Conservation (phyloP, 768 basidiomycete genomes). For the Arthromyces matolae region DNA sequence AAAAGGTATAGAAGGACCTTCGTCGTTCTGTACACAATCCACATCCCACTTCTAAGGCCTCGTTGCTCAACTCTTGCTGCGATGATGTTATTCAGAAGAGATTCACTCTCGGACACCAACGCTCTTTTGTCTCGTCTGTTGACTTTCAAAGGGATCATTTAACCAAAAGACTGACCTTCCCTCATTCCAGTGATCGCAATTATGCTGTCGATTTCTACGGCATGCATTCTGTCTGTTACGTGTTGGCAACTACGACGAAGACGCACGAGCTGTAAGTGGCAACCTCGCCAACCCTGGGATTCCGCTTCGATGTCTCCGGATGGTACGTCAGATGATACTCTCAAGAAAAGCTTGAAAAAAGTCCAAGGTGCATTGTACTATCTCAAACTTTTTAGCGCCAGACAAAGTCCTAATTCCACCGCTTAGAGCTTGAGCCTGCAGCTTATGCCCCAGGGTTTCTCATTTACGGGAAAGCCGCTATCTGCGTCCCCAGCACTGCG, state of each 20-base stretch:
- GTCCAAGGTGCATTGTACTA: too few species aligned
- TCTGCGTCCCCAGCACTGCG: too few species aligned
- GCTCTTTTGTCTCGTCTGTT: slow-evolving; percentile 7
- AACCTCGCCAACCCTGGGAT: slow-evolving; percentile 8
- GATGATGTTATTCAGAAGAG: not conserved
- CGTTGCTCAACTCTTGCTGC: not conserved
- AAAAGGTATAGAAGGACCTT: too few species aligned
- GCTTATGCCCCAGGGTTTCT: too few species aligned
- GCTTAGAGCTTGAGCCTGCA: too few species aligned
- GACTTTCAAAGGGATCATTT: not conserved
- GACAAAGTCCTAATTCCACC: too few species aligned
- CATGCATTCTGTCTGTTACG: slow-evolving; percentile 10
- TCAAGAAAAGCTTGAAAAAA: too few species aligned
- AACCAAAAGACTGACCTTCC: not conserved
- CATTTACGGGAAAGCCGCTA: too few species aligned
- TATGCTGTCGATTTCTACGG: slow-evolving; percentile 9
- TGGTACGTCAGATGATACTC: not conserved
- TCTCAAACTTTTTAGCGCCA: too few species aligned
- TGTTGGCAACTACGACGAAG: slow-evolving; percentile 3
- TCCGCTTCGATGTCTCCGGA: slow-evolving; percentile 1
- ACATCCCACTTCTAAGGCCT: not conserved
- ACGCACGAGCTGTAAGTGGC: slow-evolving; percentile 1
- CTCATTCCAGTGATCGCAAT: slow-evolving; percentile 10
- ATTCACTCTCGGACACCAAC: slow-evolving; percentile 1
- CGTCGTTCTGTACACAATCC: too few species aligned